These are phyloP conservation scores for Chenopodium quinoa DNA, from an alignment of 148 eudicot genomes.

Conservation along the genomic window DNA sequence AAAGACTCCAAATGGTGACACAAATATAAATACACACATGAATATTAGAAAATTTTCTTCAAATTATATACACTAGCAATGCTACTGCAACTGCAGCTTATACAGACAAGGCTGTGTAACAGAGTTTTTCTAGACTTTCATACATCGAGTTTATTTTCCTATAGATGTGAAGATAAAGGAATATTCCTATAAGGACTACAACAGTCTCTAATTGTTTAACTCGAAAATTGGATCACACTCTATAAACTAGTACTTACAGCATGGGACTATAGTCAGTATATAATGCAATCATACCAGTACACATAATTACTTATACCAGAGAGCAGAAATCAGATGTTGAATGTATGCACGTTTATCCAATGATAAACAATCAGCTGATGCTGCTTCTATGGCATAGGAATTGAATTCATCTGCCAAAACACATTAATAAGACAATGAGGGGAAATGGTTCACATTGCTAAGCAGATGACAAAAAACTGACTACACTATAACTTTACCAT, in stretches of 20 bases:
- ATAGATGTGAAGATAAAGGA: not conserved
- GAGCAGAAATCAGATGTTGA: conserved; percentile 11
- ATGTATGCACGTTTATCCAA: not conserved
- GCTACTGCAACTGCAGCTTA: not conserved
- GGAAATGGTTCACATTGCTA: not conserved
- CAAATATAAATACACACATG: not conserved
- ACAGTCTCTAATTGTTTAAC: not conserved
- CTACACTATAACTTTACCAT: not conserved
- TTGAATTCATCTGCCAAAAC: conserved; percentile 1
- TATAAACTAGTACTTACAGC: conserved; percentile 11
- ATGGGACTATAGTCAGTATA: not conserved
- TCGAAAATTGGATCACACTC: not conserved
- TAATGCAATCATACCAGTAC: conserved; percentile 14
- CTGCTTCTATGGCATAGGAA: not conserved
- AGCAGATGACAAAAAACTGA: not conserved
- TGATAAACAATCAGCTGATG: conserved; percentile 5
- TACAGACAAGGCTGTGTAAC: not conserved
- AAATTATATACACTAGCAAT: not conserved
- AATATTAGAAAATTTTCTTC: not conserved
- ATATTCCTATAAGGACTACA: not conserved
- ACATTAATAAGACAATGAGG: not conserved
- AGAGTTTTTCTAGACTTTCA: not conserved
- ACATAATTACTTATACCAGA: not conserved
- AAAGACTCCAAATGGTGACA: not conserved
- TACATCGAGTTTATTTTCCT: not conserved